A percentile compares a stretch with the other conserved stretches of the same genome.
These are phyloP conservation scores for Ramichloridium luteum DNA, from an alignment of 2,329 filamentous ascomycete genomes.

Conservation along the genomic window DNA sequence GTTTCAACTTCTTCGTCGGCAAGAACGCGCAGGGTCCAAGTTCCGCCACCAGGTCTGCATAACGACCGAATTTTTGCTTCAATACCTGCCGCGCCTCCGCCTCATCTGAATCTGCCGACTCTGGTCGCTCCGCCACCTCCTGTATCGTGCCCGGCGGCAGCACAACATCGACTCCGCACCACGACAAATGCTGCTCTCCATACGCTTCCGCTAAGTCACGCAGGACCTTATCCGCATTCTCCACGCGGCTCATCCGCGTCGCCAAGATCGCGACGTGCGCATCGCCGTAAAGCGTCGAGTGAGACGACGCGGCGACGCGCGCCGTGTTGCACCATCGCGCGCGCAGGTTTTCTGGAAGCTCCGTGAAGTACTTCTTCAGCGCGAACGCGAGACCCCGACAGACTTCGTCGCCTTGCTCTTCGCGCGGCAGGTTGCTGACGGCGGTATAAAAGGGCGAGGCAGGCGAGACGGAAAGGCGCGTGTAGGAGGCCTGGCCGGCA, in stretches of 20 bases:
- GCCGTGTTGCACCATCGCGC: conserved; percentile 45
- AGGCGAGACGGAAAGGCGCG: conserved; percentile 83
- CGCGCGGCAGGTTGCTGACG: conserved; percentile 78
- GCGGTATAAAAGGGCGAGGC: conserved; percentile 84
- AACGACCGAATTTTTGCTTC: conserved; percentile 63
- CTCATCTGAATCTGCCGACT: conserved; percentile 19
- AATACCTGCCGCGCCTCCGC: conserved; percentile 11
- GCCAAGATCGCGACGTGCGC: conserved; percentile 88
- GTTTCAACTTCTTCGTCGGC: conserved; percentile 70
- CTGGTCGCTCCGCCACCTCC: conserved; percentile 15
- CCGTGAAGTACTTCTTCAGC: conserved; percentile 84
- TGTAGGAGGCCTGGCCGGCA: conserved; percentile 79
- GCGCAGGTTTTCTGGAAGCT: conserved; percentile 69
- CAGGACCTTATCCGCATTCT: conserved; percentile 62
- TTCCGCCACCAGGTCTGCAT: conserved; percentile 62
- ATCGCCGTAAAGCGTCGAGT: conserved; percentile 66
- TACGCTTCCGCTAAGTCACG: conserved; percentile 62
- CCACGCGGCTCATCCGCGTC: conserved; percentile 69
- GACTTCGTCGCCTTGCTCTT: conserved; percentile 90
- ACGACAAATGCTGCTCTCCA: conserved; percentile 68
- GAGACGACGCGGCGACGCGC: conserved; percentile 40
- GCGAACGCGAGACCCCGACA: conserved; percentile 85
- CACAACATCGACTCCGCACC: conserved; percentile 78
- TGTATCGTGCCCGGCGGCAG: conserved; percentile 63
- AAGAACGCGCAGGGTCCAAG: conserved; percentile 78